Evolutionary conservation across 202 grass and related monocot species (phyloP).

Genomic region (Musa balbisiana): DNA sequence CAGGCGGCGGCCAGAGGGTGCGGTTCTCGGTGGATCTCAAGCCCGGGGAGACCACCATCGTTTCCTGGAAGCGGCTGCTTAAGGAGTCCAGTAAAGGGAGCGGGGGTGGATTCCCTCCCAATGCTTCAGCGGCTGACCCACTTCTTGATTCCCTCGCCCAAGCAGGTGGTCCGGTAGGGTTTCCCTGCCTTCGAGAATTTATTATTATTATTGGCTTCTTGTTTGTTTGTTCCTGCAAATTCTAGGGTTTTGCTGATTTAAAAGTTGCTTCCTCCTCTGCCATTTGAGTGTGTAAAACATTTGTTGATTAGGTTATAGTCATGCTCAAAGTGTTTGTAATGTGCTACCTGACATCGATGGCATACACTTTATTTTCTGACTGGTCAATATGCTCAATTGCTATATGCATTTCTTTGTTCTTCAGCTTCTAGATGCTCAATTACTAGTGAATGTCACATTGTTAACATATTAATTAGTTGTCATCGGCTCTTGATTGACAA

Average conservation of each 20-base stretch:
- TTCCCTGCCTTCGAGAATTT: not conserved
- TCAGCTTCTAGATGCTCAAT: too few species aligned
- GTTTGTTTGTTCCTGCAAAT: constrained; percentile 11
- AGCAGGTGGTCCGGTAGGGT: constrained; percentile 46
- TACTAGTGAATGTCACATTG: not conserved
- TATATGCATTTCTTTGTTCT: too few species aligned
- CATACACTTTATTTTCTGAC: not conserved
- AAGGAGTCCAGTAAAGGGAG: constrained; percentile 48
- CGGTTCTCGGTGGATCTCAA: constrained; percentile 66
- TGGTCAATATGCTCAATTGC: not conserved
- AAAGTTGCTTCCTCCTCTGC: not conserved
- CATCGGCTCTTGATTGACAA: not conserved
- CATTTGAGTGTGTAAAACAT: not conserved
- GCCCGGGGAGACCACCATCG: constrained; percentile 81
- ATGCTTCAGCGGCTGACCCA: constrained; percentile 19
- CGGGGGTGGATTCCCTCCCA: not conserved
- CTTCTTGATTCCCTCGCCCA: constrained; percentile 20
- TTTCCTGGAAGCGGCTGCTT: constrained; percentile 89
- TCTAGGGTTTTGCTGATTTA: constrained; percentile 11
- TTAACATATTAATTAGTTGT: not conserved
- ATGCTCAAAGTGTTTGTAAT: not conserved
- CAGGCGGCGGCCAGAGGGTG: constrained; percentile 35
- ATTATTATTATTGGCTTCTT: constrained; percentile 7
- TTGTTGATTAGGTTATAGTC: not conserved
- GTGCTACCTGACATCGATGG: not conserved